Evolutionary conservation across 78 protist genomes (phyloP).

Genomic region (Dictyostelium intermedium): DNA sequence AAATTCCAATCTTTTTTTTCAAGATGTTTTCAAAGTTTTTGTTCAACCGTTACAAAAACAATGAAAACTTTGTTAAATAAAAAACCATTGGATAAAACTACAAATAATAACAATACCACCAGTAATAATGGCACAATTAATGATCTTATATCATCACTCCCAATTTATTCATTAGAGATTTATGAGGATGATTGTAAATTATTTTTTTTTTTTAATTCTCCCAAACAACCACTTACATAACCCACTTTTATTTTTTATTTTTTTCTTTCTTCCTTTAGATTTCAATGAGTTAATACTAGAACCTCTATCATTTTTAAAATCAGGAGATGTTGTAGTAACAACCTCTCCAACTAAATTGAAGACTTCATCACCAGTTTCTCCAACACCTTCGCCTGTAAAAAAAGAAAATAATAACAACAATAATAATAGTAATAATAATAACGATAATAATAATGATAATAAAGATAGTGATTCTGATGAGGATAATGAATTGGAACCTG

Average conservation of each 20-base stretch:
- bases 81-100: background rate
- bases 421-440: background rate
- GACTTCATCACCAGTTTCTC: background rate
- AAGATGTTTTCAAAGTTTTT: too few relatives aligned
- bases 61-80: background rate
- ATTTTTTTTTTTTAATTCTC: background rate
- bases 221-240: background rate
- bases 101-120: background rate
- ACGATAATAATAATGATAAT: background rate
- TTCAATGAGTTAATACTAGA: conserved; percentile 55
- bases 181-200: conserved; percentile 15
- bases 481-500: background rate
- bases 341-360: background rate
- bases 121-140: background rate
- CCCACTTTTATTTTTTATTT: background rate
- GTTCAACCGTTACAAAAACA: too few relatives aligned
- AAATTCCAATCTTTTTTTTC: background rate
- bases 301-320: conserved; percentile 29
- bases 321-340: background rate
- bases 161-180: background rate
- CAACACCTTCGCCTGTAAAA: background rate
- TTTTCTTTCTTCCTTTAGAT: background rate
- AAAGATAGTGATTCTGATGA: background rate
- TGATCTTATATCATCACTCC: background rate
- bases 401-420: background rate